Base-by-base conservation (phyloP, 495 filamentous ascomycete species). In the Trichoderma reesei region DNA sequence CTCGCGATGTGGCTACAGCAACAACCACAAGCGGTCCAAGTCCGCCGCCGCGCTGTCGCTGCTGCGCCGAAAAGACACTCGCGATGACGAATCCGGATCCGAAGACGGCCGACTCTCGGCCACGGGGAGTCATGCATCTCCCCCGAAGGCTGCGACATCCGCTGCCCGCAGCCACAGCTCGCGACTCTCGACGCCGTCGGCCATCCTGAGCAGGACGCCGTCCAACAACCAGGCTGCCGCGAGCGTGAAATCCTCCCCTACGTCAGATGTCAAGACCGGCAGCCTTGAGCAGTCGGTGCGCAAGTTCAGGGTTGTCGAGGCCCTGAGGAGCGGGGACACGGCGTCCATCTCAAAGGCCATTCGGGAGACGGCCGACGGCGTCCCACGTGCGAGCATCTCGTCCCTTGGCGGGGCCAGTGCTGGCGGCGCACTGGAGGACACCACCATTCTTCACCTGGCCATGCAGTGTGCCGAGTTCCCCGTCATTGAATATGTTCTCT, bases 401-500 rank as follows among this genome's bases (percentile, higher is more conserved):
- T 80, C 85, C 34, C 77, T 83, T 63, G 75, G 80, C 10, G 63
- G 44, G 26, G 74, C 78, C 16, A 76, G 71, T 16, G 72, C 70
- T 13, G 71, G 75, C 31, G 75, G 75, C 4, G 74, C 77, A 9
- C 65, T 92, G 18, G 89, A 91, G 48, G 91, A 92, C 44, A 94
- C 92, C 2, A 91, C 90, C 0, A 86, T 96, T 46, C 80, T 98
- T 16, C 95, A 98, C 73, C 79, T 98, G 61, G 92, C 94, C 34
- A 90, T 97, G n/a, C 94, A 98, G 72, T 98, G 94, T 70, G 95
- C 95, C 18, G 92, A 98, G 69, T 83, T 88, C 34, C 87, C 89
- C n/a, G 91, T 98, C 13, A 87, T 98, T n/a, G 95, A 98, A 74
- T 96, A 90, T 68, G 87, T 98, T 8, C 76, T 98, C 31, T 92